phyloP scores from a whole-genome alignment of 176 grass and related monocot genomes.

The Metroxylon sagu region DNA sequence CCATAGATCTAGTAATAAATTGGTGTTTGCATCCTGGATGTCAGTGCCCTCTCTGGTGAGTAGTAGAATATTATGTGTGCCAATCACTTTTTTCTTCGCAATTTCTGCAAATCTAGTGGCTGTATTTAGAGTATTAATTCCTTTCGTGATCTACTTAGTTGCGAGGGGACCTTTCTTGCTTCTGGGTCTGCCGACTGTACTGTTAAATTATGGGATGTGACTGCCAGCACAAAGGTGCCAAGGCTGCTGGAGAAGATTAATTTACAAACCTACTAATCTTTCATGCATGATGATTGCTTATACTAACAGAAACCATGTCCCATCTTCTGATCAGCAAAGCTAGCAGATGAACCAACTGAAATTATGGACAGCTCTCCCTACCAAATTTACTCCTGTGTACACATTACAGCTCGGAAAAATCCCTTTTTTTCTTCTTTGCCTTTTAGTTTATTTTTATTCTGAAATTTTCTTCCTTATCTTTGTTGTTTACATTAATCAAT shows the following conservation, averaged over 20 bases:
- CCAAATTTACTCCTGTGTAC: conserved; percentile 89
- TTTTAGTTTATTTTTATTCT: too few relatives aligned
- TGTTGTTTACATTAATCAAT: too few relatives aligned
- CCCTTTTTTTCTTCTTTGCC: not conserved
- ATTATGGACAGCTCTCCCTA: conserved; percentile 68
- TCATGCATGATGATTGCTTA: too few relatives aligned
- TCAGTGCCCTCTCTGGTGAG: too few relatives aligned
- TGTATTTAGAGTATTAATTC: conserved; percentile 3
- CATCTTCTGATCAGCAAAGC: conserved; percentile 42
- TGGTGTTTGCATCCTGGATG: too few relatives aligned
- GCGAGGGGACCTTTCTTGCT: conserved; percentile 87
- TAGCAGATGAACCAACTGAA: conserved; percentile 49
- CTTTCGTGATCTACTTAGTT: conserved; percentile 29
- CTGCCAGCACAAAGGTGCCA: conserved; percentile 62
- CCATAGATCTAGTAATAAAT: too few relatives aligned
- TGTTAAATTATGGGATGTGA: conserved; percentile 90
- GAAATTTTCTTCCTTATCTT: too few relatives aligned
- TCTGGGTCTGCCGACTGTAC: conserved; percentile 91
- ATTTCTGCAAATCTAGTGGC: too few relatives aligned
- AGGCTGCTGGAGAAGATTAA: conserved; percentile 53
- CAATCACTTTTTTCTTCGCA: too few relatives aligned
- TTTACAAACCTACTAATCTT: too few relatives aligned
- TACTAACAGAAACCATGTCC: not conserved
- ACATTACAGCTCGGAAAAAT: conserved; percentile 44
- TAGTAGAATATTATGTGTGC: too few relatives aligned